Evolutionary conservation across 257 asterid genomes (phyloP), one percentile per base, ranked within the genome.

Genomic region (Ocimum tenuiflorum): DNA sequence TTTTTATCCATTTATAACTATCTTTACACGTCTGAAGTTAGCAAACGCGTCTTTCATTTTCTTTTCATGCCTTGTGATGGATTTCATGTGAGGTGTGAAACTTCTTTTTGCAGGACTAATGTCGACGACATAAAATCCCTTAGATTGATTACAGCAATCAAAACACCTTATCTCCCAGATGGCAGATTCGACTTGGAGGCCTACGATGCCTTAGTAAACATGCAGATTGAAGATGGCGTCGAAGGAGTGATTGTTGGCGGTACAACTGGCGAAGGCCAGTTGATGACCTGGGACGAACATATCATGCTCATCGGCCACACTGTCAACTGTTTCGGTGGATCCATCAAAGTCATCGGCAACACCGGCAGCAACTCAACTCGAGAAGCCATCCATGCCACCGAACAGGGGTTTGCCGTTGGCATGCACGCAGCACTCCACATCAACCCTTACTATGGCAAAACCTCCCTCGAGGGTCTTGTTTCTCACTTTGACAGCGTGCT

Each of bases 341-440:
- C 89, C 17, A 69, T 92, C 74, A 89, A 87, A 72, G 94, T 89
- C 55, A 91, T 91, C 7, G 98, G 98, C 60, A 91, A 89, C 82
- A 89, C 96, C 0, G 96, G 98, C 39, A 88, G 96, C 49, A 91
- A 91, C 94, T 91, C 98, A 15, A 88, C 96, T 13, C 75, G 95
- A 49, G 98, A 91, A 81, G 98, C 96, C 33, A 79, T 86, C 49
- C 96, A 88, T 13, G 98, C 98, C 48, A 86, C 96, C 0, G 98
- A 91, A 66, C 98, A 89, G 63, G 98, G 98, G 49, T 91, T 89
- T 73, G 95, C 95, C 13, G 96, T 91, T 11, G 98, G 98, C 46
- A 91, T 91, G 98, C 98, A 85, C 18, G 95, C 89, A 1, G 95
- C 98, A n/a, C 98, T 91, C 65, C 98, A 89, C 73, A 89, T 91